Conservation (phyloP, 331 rosid genomes). For the Acacia concinna region DNA sequence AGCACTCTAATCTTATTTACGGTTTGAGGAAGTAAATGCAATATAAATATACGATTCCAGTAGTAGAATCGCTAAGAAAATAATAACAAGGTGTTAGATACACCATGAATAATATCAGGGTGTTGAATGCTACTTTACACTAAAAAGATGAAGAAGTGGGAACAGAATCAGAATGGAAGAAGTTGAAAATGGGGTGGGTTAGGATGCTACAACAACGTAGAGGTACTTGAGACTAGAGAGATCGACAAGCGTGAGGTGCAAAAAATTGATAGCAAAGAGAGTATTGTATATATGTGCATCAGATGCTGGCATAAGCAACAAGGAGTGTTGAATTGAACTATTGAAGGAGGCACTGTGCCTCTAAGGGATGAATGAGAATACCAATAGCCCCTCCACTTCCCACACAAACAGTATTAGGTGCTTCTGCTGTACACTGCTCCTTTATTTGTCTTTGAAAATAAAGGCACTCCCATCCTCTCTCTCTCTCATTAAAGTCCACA, state of each 20-base stretch:
- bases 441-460: not conserved
- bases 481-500: not conserved
- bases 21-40: no score
- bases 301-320: slow-evolving; percentile 10
- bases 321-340: not conserved
- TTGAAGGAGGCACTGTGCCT: not conserved
- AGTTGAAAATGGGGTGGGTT: not conserved
- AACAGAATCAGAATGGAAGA: not conserved
- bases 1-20: no score
- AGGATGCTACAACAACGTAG: not conserved
- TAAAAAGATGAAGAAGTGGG: not conserved
- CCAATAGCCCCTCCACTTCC: not conserved
- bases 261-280: not conserved
- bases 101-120: no score
- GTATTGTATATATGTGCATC: not conserved
- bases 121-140: no score
- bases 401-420: slow-evolving; percentile 15
- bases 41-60: no score
- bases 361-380: not conserved
- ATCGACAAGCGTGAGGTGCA: slow-evolving; percentile 5
- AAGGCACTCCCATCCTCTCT: not conserved
- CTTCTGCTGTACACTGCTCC: not conserved
- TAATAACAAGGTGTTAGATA: no score
- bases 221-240: not conserved
- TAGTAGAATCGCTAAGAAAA: no score